Conservation (phyloP, 2,329 filamentous ascomycete genomes). For the Trichoderma koningii region DNA sequence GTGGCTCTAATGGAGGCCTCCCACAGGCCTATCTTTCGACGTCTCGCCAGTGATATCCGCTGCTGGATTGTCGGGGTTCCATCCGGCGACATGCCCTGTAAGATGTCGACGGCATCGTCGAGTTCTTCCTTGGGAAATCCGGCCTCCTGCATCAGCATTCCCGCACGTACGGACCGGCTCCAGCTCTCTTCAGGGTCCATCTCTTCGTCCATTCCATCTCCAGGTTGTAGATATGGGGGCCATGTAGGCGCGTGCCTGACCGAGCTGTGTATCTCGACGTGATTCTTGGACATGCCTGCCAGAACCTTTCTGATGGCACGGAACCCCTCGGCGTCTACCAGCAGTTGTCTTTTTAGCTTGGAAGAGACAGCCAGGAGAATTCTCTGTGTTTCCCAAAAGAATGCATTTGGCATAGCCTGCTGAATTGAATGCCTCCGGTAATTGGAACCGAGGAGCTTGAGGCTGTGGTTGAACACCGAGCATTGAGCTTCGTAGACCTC, state of each 20-base stretch:
- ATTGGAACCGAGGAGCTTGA: conserved; percentile 36
- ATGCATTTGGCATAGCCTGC: conserved; percentile 36
- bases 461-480: conserved; percentile 38
- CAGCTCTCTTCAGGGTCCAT: conserved; percentile 54
- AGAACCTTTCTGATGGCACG: conserved; percentile 57
- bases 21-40: conserved; percentile 46
- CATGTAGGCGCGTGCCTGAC: conserved; percentile 54
- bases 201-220: conserved; percentile 62
- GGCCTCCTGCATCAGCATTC: conserved; percentile 57
- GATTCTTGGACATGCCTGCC: conserved; percentile 55
- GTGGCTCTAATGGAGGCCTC: conserved; percentile 60
- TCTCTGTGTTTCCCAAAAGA: conserved; percentile 59
- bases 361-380: conserved; percentile 56
- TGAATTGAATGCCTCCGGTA: conserved; percentile 33
- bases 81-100: conserved; percentile 55
- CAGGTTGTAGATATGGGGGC: conserved; percentile 61
- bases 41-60: conserved; percentile 32
- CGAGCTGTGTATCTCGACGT: conserved; percentile 52
- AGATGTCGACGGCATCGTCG: conserved; percentile 53
- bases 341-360: conserved; percentile 49
- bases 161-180: conserved; percentile 56
- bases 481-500: conserved; percentile 38
- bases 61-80: conserved; percentile 60
- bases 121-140: conserved; percentile 53
- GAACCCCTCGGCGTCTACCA: conserved; percentile 56